Conservation (phyloP, 306 rosid species). For the Acmispon strigosus region DNA sequence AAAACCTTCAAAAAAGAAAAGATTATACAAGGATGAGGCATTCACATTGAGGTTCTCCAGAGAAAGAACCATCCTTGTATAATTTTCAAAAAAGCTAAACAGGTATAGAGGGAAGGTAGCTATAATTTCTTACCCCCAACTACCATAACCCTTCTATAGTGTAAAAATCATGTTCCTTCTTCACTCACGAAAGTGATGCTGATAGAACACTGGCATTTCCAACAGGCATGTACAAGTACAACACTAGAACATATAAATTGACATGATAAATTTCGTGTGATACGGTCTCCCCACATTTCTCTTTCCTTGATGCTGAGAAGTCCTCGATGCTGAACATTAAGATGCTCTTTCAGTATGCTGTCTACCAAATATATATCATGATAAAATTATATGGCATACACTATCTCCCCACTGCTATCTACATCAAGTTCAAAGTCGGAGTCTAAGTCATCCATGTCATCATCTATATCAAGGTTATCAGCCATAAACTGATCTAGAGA, state of each 20-base stretch:
- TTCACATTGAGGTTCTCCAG: no score
- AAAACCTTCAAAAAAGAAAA: no score
- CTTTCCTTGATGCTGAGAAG: conserved; percentile 6
- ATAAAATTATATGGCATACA: conserved; percentile 59
- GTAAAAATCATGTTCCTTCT: conserved; percentile 2
- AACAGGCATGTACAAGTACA: conserved; percentile 5
- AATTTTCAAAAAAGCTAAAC: neutral
- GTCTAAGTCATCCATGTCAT: conserved; percentile 71
- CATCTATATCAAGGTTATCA: conserved; percentile 57
- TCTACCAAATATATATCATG: conserved; percentile 6
- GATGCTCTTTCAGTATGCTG: neutral
- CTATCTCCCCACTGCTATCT: conserved; percentile 95
- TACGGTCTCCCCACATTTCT: neutral
- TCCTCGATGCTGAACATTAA: neutral
- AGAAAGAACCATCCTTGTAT: no score
- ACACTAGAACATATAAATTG: conserved; percentile 18
- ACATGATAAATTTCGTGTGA: conserved; percentile 14
- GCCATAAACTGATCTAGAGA: conserved; percentile 36
- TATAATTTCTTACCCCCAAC: neutral
- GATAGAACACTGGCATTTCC: neutral
- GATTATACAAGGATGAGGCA: no score
- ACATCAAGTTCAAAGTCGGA: conserved; percentile 78
- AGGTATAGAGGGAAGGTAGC: neutral
- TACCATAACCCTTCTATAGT: neutral
- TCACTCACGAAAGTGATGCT: neutral